Evolutionary conservation across 768 basidiomycete genomes (phyloP).

Genomic region (Suillus bovinus): DNA sequence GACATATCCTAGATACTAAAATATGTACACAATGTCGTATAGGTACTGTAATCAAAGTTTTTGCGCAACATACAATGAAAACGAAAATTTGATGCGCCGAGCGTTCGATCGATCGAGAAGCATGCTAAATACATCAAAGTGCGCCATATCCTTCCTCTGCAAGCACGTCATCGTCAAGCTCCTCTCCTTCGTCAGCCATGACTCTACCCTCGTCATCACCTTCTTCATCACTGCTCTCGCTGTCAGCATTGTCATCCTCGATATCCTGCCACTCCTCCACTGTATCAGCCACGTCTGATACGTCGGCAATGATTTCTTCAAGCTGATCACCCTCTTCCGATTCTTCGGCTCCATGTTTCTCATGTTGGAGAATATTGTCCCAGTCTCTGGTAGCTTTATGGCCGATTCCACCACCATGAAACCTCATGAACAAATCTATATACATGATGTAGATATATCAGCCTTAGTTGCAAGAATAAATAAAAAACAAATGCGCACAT

Average conservation of each 20-base stretch:
- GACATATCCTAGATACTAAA: no score
- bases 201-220: background rate
- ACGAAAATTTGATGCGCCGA: no score
- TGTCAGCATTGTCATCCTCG: background rate
- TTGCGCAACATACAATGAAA: no score
- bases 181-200: background rate
- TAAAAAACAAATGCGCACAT: conserved; percentile 15
- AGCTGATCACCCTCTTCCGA: background rate
- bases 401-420: conserved; percentile 31
- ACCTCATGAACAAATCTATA: conserved; percentile 33
- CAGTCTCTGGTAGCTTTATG: conserved; percentile 17
- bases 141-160: background rate
- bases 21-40: no score
- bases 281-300: background rate
- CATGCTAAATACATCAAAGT: no score
- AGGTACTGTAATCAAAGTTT: no score
- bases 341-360: background rate
- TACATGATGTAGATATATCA: background rate
- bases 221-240: background rate
- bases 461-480: background rate
- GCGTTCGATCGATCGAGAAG: no score
- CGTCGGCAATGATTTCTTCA: background rate
- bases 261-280: background rate
- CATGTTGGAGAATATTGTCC: background rate
- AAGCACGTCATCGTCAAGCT: background rate